Evolutionary conservation across 129 eudicot genomes (phyloP).

Genomic region (Rutidosis leptorrhynchoides): DNA sequence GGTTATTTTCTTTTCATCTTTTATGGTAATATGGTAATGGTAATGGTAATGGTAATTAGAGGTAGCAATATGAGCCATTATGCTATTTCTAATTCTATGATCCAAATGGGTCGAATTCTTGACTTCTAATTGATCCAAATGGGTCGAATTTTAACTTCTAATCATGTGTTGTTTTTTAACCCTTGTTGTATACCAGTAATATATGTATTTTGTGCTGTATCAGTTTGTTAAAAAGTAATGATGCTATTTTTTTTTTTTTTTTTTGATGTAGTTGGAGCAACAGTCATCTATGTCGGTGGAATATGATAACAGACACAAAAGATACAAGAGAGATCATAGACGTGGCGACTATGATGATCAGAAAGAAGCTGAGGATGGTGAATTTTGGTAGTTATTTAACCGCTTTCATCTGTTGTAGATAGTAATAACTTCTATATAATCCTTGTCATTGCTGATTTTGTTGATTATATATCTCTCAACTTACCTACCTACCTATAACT

Average conservation of each 20-base stretch:
- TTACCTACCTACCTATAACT: not conserved
- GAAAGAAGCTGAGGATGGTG: slow-evolving; percentile 60
- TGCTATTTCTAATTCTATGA: no score
- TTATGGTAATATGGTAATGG: no score
- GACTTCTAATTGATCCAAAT: not conserved
- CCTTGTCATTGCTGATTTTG: slow-evolving; percentile 10
- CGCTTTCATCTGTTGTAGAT: slow-evolving; percentile 23
- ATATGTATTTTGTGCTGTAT: not conserved
- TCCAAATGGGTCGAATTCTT: no score
- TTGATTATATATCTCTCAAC: not conserved
- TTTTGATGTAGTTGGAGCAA: slow-evolving; percentile 50
- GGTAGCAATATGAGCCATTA: not conserved
- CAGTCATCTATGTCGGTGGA: slow-evolving; percentile 41
- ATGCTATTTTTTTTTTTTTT: not conserved
- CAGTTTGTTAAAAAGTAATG: not conserved
- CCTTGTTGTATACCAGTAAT: not conserved
- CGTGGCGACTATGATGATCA: slow-evolving; percentile 53
- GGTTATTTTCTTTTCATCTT: slow-evolving; percentile 24
- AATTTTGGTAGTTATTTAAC: slow-evolving; percentile 43
- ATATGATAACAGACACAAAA: slow-evolving; percentile 57
- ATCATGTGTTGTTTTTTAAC: not conserved
- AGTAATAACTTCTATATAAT: slow-evolving; percentile 14
- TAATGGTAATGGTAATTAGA: not conserved
- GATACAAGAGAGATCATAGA: slow-evolving; percentile 63
- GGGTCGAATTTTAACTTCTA: not conserved